Evolutionary conservation across 108 stramenopile species (phyloP).

Genomic region (Epithemia pelagica): DNA sequence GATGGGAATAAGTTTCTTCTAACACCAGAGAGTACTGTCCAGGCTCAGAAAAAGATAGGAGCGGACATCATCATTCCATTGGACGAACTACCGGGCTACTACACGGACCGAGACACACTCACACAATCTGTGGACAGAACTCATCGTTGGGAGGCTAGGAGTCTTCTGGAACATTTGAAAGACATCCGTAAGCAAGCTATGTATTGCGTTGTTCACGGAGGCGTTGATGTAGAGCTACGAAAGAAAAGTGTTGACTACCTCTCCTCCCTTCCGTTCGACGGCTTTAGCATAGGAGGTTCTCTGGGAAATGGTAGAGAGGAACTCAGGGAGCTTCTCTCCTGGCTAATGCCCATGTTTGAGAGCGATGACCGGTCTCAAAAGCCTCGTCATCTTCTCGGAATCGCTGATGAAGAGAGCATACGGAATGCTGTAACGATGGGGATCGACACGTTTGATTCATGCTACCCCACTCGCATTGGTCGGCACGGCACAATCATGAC

Average conservation of each 20-base stretch:
- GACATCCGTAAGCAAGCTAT: constrained; percentile 82
- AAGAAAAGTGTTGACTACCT: constrained; percentile 74
- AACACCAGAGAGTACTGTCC: constrained; percentile 87
- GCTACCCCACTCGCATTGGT: constrained; percentile 84
- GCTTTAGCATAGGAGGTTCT: constrained; percentile 87
- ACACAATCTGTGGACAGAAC: constrained; percentile 69
- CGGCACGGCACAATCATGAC: constrained; percentile 82
- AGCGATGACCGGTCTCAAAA: constrained; percentile 48
- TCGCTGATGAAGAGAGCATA: constrained; percentile 86
- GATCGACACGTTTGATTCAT: constrained; percentile 88
- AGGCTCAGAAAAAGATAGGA: constrained; percentile 85
- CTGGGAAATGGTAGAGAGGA: constrained; percentile 83
- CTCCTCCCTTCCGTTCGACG: constrained; percentile 89
- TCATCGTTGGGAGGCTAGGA: constrained; percentile 92
- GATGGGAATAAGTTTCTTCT: constrained; percentile 79
- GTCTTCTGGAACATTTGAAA: constrained; percentile 70
- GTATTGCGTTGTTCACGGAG: constrained; percentile 92
- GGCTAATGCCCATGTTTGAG: constrained; percentile 88
- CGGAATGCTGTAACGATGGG: constrained; percentile 65
- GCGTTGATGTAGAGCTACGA: constrained; percentile 73
- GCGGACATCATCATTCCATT: constrained; percentile 94
- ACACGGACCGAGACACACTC: constrained; percentile 58
- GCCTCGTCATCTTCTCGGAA: constrained; percentile 88
- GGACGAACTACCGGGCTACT: constrained; percentile 89
- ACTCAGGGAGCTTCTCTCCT: constrained; percentile 71